Base-by-base conservation (phyloP, 305 asterid genomes). In the Rubia balearica region DNA sequence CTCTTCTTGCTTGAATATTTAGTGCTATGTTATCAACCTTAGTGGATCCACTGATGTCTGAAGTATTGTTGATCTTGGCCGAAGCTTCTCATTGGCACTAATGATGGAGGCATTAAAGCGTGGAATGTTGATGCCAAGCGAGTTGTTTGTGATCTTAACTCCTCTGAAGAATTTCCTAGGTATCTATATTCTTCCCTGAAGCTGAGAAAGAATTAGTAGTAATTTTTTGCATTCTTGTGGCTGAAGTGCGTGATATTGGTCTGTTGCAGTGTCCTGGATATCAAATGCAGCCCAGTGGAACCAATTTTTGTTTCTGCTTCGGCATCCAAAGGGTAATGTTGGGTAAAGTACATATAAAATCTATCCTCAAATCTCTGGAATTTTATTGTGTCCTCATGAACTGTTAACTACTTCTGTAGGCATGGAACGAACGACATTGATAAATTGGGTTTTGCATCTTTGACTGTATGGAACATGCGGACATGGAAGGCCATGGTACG, bases 401-500 rank as follows among this genome's bases (percentile, higher is more conserved):
- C 43, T 46, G 16, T 2, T 6, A 0, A n/a, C 3, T 3, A 3
- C 67, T 67, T 76, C 73, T 84, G 80, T 73, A 93, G 98, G 92
- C 82, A 80, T 80, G 96, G 91, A 60, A 75, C 82, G 33, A 81
- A 81, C 69, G 78, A 78, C 77, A 76, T 81, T 77, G 89, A 83
- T 72, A 79, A 70, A 68, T 75, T 94, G 83, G 99, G 97, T 33
- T 88, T 84, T 75, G 99, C 98, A 70, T 91, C 96, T 65, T 81
- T 94, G 81, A 91, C 97, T 42, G 99, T 91, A 59, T 94, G 98
- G 99, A 94, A 89, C 83, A 91, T 94, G 99, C 88, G 99, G 82
- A 86, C 96, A 19, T 91, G 99, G 99, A 94, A 87, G 82, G 81
- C 93, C 75, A 83, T 91, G 98, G 98, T 93, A 85, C 46, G 96